Evolutionary conservation across 768 basidiomycete species (phyloP).

Genomic region (Tephrocybe rancida): DNA sequence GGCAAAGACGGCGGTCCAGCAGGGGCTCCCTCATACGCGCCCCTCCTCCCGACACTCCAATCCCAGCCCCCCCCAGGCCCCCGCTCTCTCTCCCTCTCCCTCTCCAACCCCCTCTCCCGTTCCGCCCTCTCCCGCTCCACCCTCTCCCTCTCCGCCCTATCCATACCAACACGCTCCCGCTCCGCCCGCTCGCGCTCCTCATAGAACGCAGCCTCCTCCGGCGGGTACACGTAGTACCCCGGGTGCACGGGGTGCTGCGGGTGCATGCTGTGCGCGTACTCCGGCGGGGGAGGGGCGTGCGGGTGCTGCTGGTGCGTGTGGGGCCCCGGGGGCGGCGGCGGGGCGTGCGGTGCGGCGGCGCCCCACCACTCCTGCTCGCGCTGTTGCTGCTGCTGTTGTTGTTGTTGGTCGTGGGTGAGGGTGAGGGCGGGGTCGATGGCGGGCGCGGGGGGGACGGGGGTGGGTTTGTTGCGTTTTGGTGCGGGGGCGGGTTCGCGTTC

Average conservation of each 20-base stretch:
- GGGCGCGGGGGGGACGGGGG: too few species aligned
- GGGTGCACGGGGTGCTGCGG: not conserved
- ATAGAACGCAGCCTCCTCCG: not conserved
- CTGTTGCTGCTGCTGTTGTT: too few species aligned
- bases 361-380: too few species aligned
- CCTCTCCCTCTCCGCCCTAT: slow-evolving; percentile 18
- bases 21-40: not conserved
- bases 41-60: not conserved
- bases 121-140: not conserved
- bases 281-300: not conserved
- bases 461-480: not conserved
- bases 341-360: too few species aligned
- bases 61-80: not conserved
- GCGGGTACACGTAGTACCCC: slow-evolving; percentile 18
- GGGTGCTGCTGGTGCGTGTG: too few species aligned
- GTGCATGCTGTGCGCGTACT: not conserved
- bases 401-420: not conserved
- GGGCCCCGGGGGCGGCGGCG: too few species aligned
- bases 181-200: not conserved
- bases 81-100: slow-evolving; percentile 12
- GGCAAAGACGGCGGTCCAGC: not conserved
- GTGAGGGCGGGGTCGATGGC: too few species aligned
- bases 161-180: slow-evolving; percentile 12
- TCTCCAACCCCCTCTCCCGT: slow-evolving; percentile 7
- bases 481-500: not conserved